These are phyloP conservation scores for Boletus semigastroideus DNA, from an alignment of 1,284 basidiomycete species.

Conservation along the genomic window DNA sequence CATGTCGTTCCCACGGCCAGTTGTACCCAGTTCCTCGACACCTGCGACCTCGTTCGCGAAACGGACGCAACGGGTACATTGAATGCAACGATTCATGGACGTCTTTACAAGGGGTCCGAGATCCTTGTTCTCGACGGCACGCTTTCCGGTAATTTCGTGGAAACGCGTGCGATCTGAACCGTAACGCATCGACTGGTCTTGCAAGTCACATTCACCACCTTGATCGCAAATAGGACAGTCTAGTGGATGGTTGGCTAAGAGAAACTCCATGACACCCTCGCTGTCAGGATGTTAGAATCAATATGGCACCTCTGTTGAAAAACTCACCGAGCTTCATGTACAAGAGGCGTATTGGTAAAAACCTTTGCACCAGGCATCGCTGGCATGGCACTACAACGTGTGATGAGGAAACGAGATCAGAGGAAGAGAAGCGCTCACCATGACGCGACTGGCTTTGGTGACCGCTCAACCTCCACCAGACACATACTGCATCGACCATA, in stretches of 20 bases:
- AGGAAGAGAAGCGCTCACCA: constrained; percentile 54
- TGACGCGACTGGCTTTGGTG: constrained; percentile 90
- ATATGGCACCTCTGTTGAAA: background rate
- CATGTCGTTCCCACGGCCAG: constrained; percentile 96
- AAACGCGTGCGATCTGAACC: constrained; percentile 96
- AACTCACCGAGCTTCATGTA: constrained; percentile 88
- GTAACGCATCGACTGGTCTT: constrained; percentile 99
- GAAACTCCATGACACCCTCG: constrained; percentile 99
- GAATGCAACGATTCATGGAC: constrained; percentile 99
- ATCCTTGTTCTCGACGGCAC: constrained; percentile 98
- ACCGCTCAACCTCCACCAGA: constrained; percentile 93
- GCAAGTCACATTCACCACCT: constrained; percentile 97
- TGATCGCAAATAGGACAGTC: constrained; percentile 99
- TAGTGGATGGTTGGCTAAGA: constrained; percentile 95
- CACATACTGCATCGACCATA: constrained; percentile 70
- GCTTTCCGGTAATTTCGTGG: constrained; percentile 98
- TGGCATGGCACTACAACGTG: constrained; percentile 80
- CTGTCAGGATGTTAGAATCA: constrained; percentile 40
- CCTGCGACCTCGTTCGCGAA: constrained; percentile 99
- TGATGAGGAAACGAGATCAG: background rate
- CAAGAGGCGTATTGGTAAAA: constrained; percentile 92
- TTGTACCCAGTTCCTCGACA: constrained; percentile 96
- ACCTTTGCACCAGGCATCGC: constrained; percentile 97
- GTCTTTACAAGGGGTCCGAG: constrained; percentile 98
- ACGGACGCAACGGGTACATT: constrained; percentile 98